phyloP scores from a whole-genome alignment of 768 basidiomycete species.

The Mycena polygramma region DNA sequence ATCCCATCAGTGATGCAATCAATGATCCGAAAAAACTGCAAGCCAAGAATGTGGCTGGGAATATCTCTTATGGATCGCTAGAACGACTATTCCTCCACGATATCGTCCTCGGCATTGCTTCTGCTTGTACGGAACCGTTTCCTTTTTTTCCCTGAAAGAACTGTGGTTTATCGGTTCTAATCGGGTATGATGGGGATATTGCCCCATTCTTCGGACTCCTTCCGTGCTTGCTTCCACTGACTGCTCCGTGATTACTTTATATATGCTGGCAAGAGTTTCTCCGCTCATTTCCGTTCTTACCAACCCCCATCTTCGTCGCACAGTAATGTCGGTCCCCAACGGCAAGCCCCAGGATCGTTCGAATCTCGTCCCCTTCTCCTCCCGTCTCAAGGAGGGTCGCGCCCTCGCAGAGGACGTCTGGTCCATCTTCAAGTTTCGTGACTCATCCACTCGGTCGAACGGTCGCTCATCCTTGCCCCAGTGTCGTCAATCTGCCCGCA shows the following conservation, averaged over 20 bases:
- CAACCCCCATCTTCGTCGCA: conserved; percentile 27
- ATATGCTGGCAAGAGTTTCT: conserved; percentile 24
- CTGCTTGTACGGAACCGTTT: too few species aligned
- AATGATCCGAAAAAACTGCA: too few species aligned
- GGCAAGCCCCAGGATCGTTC: conserved; percentile 51
- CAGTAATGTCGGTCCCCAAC: conserved; percentile 38
- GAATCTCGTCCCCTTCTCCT: conserved; percentile 75
- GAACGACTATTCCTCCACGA: too few species aligned
- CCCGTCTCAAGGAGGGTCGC: conserved; percentile 79
- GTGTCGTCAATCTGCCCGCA: conserved; percentile 87
- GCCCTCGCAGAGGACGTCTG: conserved; percentile 89
- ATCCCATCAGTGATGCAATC: too few species aligned
- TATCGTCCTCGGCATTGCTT: too few species aligned
- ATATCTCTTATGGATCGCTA: too few species aligned
- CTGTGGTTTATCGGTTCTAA: too few species aligned
- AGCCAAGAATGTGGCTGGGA: too few species aligned
- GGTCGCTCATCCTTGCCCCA: conserved; percentile 47
- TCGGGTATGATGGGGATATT: too few species aligned
- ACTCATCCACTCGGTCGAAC: conserved; percentile 27
- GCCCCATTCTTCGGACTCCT: too few species aligned
- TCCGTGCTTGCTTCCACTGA: too few species aligned
- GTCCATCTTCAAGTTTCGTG: conserved; percentile 83
- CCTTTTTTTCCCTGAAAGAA: too few species aligned
- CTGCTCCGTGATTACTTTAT: not conserved
- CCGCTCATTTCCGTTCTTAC: conserved; percentile 6